Conservation (phyloP, 139 green algal species). For the Coelastrella sp. region DNA sequence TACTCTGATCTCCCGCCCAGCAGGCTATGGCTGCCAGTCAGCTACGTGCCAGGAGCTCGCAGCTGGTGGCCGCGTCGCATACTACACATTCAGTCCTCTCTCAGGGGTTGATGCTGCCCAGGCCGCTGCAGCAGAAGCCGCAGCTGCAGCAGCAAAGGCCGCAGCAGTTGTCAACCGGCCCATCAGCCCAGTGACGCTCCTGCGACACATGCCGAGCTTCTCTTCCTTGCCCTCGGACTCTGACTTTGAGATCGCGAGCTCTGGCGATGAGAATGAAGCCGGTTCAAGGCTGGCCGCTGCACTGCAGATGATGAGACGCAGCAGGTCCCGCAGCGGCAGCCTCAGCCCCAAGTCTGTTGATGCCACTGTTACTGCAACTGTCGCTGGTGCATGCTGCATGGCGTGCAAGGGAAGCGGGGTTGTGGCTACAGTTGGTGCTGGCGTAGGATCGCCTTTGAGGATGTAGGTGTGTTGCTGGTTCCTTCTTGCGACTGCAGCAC, state of each 20-base stretch:
- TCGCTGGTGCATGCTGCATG: not conserved
- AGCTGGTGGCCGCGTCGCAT: constrained; percentile 60
- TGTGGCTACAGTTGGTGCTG: not conserved
- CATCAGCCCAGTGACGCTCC: not conserved
- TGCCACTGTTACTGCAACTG: not conserved
- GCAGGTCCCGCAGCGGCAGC: constrained; percentile 8
- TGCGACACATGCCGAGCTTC: constrained; percentile 50
- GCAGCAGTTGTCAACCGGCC: not conserved
- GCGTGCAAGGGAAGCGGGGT: constrained; percentile 34
- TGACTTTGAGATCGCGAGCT: constrained; percentile 25
- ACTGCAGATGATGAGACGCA: not conserved
- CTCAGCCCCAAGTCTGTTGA: constrained; percentile 17
- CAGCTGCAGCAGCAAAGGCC: not conserved
- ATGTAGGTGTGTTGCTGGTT: not conserved
- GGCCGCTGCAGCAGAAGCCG: not conserved
- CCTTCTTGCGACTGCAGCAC: not conserved
- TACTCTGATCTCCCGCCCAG: constrained; percentile 42
- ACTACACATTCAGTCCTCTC: constrained; percentile 57
- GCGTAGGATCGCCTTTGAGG: not conserved
- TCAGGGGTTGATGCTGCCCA: not conserved
- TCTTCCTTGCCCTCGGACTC: constrained; percentile 14
- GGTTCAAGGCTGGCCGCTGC: not conserved
- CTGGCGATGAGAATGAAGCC: constrained; percentile 11
- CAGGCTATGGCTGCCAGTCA: constrained; percentile 55
- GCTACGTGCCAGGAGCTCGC: constrained; percentile 58